Base-by-base conservation (phyloP, 1,139 yeast genomes). In the Arxiozyma telluris region DNA sequence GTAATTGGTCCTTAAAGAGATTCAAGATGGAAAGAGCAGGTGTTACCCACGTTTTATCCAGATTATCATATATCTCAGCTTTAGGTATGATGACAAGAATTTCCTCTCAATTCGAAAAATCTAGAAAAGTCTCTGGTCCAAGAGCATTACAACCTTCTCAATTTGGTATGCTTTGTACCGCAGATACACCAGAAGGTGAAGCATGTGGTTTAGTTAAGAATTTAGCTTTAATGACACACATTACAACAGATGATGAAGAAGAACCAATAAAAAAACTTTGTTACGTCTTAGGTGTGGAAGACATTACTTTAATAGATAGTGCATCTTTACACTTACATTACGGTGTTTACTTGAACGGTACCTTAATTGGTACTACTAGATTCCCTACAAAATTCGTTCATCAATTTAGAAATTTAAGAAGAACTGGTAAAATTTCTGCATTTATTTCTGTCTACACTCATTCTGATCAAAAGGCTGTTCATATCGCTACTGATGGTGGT, bases 21-120 rank as follows among this genome's bases (percentile, higher is more conserved):
- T 93, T 93, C 78, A 93, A 91, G 84, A 93, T 93, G 99, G 98
- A 94, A 74, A 82, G 98, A 59, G 98, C 99, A 0, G 99, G 99
- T 73, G 98, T 93, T 51, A 94, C 99, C 4, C 98, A 93, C 69
- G 98, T 93, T 49, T 76, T 93, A 54, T 85, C 95, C 55, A 79
- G 99, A 67, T 76, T 93, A 56, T 87, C 96, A 39, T 93, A 90
- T 69, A 93, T 93, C 52, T 84, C 96, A 12, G 99, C 98, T 0
- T 76, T 93, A 58, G 99, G 99, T 64, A 93, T 93, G 99, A 93
- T 93, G 99, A 93, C 99, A 18, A 87, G 99, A 76, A 94, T 93
- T 55, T 89, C 97, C 3, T 91, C 98, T 9, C 99, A 93, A 71
- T 93, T 93, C 67, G 99, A 93, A 71, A 93, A 93, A 70, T 90